Evolutionary conservation across 305 asterid genomes (phyloP).

Genomic region (Solanum hybrid): DNA sequence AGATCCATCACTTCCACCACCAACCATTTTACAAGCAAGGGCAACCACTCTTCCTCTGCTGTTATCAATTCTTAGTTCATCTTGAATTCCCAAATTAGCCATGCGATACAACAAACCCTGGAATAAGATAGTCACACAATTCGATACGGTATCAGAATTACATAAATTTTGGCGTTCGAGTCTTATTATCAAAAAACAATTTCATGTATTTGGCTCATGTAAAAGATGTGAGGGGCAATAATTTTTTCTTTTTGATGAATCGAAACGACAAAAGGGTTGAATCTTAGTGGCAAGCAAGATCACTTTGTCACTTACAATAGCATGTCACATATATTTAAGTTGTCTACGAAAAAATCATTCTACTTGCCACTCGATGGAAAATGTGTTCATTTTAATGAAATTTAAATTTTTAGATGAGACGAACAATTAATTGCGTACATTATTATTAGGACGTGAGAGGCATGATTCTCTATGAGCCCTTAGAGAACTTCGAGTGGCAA

Average conservation of each 20-base stretch:
- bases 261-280: too few relatives aligned
- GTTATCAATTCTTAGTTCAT: slow-evolving; percentile 63
- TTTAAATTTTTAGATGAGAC: neutral
- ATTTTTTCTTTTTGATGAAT: too few relatives aligned
- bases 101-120: slow-evolving; percentile 60
- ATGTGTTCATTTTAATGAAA: neutral
- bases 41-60: slow-evolving; percentile 61
- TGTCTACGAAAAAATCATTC: too few relatives aligned
- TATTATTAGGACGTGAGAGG: slow-evolving; percentile 61
- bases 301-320: too few relatives aligned
- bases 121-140: neutral
- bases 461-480: slow-evolving; percentile 55
- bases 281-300: too few relatives aligned
- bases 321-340: too few relatives aligned
- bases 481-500: slow-evolving; percentile 37
- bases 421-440: slow-evolving; percentile 9
- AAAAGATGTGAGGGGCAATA: neutral
- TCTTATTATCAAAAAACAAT: neutral
- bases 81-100: slow-evolving; percentile 75
- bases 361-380: too few relatives aligned
- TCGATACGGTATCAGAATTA: neutral
- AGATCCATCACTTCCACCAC: slow-evolving; percentile 92
- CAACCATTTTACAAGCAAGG: slow-evolving; percentile 88
- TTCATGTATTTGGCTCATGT: neutral
- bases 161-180: neutral